Base-by-base conservation (phyloP, 305 asterid species). In the Rubia balearica region DNA sequence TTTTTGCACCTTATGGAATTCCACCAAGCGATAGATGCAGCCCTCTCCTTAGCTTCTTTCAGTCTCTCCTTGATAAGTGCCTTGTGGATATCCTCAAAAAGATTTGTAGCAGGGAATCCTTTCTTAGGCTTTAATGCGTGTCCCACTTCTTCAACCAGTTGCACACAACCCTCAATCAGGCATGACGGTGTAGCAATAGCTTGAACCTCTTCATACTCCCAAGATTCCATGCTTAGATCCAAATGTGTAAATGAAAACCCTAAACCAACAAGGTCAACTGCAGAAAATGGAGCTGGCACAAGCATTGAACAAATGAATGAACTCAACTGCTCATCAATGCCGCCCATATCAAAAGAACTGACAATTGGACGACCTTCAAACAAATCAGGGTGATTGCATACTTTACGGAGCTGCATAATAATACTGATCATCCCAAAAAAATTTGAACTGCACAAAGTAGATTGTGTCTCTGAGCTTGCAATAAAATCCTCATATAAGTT, bases 281-380 rank as follows among this genome's bases (percentile, higher is more conserved):
- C 69, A 74, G 94, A 85, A 78, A 90, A 92, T 9, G 89, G 86
- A 40, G 81, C 78, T 48, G 81, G 81, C 10, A 76, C 70, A 70
- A 89, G 81, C 76, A 95, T 85, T 73, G 91, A 82, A 85, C 99
- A 92, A 76, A 95, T 84, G 57, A 85, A 83, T 82, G 99, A 90
- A 81, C 95, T 90, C 80, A 95, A 76, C 73, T 85, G 96, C 88
- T 89, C 68, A 68, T 88, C 88, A 66, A 95, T 83, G 73, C 98
- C 97, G 68, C 78, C 77, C 97, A 92, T 92, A 80, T 95, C 99
- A 70, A 79, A 89, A 41, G 99, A 95, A 79, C 99, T 95, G 75
- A 95, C 89, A 81, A 95, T 95, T 65, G 99, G 98, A 55, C 98
- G 97, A 21, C 99, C 97, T 86, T 95, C 99, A 81, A 95, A 95